Conservation (phyloP, 345 rosid genomes). For the Populus davidiana region DNA sequence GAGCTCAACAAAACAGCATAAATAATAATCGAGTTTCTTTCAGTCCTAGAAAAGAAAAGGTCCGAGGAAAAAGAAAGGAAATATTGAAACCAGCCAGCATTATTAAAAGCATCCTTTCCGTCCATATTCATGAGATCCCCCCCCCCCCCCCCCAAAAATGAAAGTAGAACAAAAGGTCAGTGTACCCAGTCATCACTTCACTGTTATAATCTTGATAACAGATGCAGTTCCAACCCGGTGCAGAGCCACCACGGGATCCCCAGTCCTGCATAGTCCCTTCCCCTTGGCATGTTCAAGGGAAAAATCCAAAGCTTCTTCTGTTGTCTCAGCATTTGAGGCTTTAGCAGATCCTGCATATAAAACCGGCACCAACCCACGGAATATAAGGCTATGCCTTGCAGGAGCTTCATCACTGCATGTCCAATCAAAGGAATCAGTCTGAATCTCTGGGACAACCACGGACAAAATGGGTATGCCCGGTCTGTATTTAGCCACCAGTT, state of each 20-base stretch:
- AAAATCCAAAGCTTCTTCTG: slow-evolving; percentile 87
- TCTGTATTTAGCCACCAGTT: slow-evolving; percentile 92
- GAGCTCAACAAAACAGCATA: neutral
- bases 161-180: neutral
- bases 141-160: neutral
- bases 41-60: neutral
- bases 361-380: slow-evolving; percentile 80
- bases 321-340: slow-evolving; percentile 85
- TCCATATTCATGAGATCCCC: neutral
- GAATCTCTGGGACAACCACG: slow-evolving; percentile 82
- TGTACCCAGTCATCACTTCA: slow-evolving; percentile 29
- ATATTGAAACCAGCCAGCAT: neutral
- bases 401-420: slow-evolving; percentile 86
- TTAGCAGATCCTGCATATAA: slow-evolving; percentile 86
- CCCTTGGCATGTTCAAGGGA: slow-evolving; percentile 64
- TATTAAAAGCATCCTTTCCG: neutral
- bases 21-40: neutral
- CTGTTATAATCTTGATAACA: slow-evolving; percentile 86
- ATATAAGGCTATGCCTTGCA: slow-evolving; percentile 87
- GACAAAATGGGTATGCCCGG: slow-evolving; percentile 89
- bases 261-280: slow-evolving; percentile 64
- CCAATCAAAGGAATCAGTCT: slow-evolving; percentile 88
- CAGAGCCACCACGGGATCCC: slow-evolving; percentile 88
- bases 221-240: slow-evolving; percentile 90
- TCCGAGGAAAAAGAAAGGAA: neutral